These are phyloP conservation scores for Fusarium sp. DNA, from an alignment of 2,329 filamentous ascomycete species.

Conservation along the genomic window DNA sequence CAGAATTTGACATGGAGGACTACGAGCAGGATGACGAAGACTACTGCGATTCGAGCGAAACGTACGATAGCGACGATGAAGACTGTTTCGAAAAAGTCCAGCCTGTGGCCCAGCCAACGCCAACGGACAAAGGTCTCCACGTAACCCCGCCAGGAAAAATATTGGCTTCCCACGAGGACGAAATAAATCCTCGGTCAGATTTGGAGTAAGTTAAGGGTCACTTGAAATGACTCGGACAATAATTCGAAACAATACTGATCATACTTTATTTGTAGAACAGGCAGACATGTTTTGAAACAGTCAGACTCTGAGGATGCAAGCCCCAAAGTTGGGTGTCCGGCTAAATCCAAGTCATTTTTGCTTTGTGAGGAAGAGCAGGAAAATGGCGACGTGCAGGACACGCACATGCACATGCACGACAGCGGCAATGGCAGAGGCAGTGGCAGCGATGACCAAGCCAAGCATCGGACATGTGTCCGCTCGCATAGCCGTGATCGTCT, in stretches of 20 bases:
- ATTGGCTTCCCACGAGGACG: constrained; percentile 38
- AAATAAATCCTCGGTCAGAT: constrained; percentile 21
- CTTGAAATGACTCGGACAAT: neutral
- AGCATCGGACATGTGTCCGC: constrained; percentile 26
- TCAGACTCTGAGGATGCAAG: constrained; percentile 20
- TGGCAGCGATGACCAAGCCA: constrained; percentile 23
- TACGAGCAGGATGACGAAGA: constrained; percentile 68
- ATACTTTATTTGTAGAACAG: constrained; percentile 2
- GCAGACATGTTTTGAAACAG: constrained; percentile 16
- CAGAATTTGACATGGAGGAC: constrained; percentile 69
- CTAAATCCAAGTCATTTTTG: too few relatives aligned
- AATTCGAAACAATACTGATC: constrained; percentile 12
- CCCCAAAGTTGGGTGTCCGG: constrained; percentile 2
- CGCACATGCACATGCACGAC: constrained; percentile 10
- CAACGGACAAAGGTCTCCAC: constrained; percentile 59
- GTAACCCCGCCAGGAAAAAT: constrained; percentile 37
- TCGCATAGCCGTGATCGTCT: constrained; percentile 1
- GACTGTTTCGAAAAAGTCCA: constrained; percentile 73
- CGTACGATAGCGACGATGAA: constrained; percentile 57
- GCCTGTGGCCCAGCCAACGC: constrained; percentile 66
- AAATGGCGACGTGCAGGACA: neutral
- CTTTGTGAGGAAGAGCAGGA: neutral
- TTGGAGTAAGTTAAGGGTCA: constrained; percentile 26
- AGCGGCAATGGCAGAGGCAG: neutral
- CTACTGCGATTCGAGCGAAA: constrained; percentile 49